Conservation (phyloP, 208 protist species). For the Zelonia costaricensis region DNA sequence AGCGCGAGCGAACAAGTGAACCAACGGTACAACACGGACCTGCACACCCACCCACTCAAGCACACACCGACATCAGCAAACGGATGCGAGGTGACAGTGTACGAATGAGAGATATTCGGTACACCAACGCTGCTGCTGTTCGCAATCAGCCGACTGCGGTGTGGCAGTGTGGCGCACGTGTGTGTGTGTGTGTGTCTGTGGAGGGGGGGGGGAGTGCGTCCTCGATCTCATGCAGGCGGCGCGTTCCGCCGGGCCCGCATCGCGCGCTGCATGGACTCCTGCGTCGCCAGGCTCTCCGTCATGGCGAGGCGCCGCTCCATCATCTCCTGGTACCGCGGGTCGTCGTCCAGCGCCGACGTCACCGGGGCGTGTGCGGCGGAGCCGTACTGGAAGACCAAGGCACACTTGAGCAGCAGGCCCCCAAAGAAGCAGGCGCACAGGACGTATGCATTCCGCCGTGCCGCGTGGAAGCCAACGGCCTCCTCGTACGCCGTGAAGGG, state of each 20-base stretch:
- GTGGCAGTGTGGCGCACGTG: no score
- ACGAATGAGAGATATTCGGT: no score
- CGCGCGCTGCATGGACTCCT: constrained; percentile 39
- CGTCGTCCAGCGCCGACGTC: constrained; percentile 30
- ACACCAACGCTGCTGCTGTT: no score
- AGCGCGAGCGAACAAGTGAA: no score
- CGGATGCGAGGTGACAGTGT: no score
- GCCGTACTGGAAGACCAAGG: constrained; percentile 54
- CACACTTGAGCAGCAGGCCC: constrained; percentile 63
- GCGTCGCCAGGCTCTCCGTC: constrained; percentile 34
- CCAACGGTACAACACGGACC: no score
- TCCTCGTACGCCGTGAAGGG: constrained; percentile 87
- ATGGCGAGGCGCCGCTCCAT: constrained; percentile 51
- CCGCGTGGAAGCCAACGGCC: constrained; percentile 68
- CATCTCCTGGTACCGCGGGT: constrained; percentile 49
- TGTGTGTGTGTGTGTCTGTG: no score
- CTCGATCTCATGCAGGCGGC: constrained; percentile 29
- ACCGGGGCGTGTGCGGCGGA: constrained; percentile 23
- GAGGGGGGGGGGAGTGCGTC: background rate
- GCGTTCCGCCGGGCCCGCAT: constrained; percentile 22
- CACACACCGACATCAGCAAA: no score
- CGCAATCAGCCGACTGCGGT: no score
- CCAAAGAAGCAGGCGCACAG: constrained; percentile 67
- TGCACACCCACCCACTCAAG: no score
- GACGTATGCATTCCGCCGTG: constrained; percentile 72